These are phyloP conservation scores for Podaxis pistillaris DNA, from an alignment of 768 basidiomycete genomes.

Conservation along the genomic window DNA sequence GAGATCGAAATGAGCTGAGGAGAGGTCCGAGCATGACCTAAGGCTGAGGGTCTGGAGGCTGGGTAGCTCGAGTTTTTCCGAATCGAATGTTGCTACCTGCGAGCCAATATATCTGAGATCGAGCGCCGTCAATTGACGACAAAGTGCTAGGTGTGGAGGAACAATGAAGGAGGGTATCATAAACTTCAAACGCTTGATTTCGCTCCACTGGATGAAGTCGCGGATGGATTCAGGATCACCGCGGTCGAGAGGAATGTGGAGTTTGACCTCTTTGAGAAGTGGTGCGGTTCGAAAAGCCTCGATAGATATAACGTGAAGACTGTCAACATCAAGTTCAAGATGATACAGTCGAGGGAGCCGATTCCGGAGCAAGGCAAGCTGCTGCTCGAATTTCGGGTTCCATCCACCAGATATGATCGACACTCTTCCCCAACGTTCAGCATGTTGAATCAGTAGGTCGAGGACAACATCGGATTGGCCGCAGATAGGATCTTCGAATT, in stretches of 20 bases:
- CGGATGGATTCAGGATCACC: neutral
- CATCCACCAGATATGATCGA: slow-evolving; percentile 19
- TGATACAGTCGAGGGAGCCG: neutral
- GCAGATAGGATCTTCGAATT: slow-evolving; percentile 20
- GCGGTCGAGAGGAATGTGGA: neutral
- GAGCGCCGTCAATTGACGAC: neutral
- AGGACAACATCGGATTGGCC: slow-evolving; percentile 19
- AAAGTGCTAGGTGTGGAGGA: neutral
- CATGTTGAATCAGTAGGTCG: slow-evolving; percentile 19
- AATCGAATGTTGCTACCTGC: neutral
- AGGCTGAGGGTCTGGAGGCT: neutral
- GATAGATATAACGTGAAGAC: neutral
- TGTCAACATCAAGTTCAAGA: neutral
- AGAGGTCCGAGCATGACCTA: neutral
- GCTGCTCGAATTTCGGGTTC: slow-evolving; percentile 20
- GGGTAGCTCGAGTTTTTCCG: neutral
- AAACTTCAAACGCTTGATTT: neutral
- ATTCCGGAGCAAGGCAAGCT: slow-evolving; percentile 20
- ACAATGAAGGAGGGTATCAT: neutral
- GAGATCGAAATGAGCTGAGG: neutral
- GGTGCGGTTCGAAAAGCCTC: neutral
- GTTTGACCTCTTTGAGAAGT: neutral
- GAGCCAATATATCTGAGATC: slow-evolving; percentile 1
- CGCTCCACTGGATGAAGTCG: neutral
- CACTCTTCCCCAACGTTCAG: slow-evolving; percentile 23